phyloP scores from a whole-genome alignment of 2,329 filamentous ascomycete genomes.

The Sarocladium kiliense region DNA sequence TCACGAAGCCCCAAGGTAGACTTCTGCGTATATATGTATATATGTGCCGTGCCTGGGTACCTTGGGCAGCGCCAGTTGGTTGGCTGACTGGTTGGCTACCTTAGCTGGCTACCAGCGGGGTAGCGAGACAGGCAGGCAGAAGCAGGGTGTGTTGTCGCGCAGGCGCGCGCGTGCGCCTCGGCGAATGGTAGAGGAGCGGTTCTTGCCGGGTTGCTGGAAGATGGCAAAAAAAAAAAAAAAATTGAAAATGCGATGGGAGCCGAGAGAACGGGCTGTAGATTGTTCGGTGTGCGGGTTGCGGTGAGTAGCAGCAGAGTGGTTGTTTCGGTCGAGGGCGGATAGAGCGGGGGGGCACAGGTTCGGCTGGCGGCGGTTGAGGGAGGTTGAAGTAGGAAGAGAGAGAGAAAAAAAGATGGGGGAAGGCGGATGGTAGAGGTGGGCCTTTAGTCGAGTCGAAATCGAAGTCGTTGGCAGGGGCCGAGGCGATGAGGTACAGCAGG shows the following conservation, averaged over 20 bases:
- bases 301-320: neutral
- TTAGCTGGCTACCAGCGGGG: constrained; percentile 8
- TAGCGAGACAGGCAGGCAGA: constrained; percentile 1
- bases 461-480: too few relatives aligned
- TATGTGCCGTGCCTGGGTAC: neutral
- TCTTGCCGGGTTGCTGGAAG: constrained; percentile 15
- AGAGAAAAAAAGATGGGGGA: constrained; percentile 13
- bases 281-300: neutral
- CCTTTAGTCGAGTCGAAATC: too few relatives aligned
- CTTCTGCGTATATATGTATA: neutral
- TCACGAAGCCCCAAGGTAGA: neutral
- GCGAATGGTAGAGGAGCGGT: constrained; percentile 4
- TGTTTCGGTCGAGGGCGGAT: constrained; percentile 1
- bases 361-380: constrained; percentile 31
- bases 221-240: constrained; percentile 8
- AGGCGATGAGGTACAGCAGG: constrained; percentile 6
- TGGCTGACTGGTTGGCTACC: neutral
- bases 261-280: neutral
- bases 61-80: neutral
- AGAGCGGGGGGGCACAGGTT: constrained; percentile 12
- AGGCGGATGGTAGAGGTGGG: too few relatives aligned
- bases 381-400: constrained; percentile 23
- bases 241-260: neutral
- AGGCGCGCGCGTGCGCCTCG: constrained; percentile 7
- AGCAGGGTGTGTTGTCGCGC: neutral